Conservation (phyloP, 179 eudicot genomes). For the Actinidia polygama region DNA sequence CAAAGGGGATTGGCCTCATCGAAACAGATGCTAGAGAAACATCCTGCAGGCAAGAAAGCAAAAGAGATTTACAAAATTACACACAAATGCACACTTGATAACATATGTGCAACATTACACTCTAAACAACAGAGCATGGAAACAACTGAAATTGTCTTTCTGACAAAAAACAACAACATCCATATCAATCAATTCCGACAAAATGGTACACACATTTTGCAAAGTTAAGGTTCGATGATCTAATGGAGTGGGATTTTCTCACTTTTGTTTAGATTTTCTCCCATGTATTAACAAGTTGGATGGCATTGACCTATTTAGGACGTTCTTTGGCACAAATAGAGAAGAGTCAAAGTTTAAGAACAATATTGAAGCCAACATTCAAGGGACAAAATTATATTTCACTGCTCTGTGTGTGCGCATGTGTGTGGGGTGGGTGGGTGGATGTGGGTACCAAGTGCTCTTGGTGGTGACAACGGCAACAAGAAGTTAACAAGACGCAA, state of each 20-base stretch:
- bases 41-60: conserved; percentile 47
- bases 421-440: too few relatives aligned
- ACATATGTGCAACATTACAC: not conserved
- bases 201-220: not conserved
- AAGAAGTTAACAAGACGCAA: too few relatives aligned
- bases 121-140: too few relatives aligned
- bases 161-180: not conserved
- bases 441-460: too few relatives aligned
- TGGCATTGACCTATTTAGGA: too few relatives aligned
- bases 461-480: too few relatives aligned
- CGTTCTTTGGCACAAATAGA: not conserved
- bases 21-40: conserved; percentile 89
- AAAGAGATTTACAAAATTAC: conserved; percentile 8
- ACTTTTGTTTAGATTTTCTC: not conserved
- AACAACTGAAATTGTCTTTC: not conserved
- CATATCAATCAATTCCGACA: not conserved
- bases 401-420: too few relatives aligned
- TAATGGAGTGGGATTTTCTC: not conserved
- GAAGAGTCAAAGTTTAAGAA: too few relatives aligned
- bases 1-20: conserved; percentile 89
- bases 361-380: too few relatives aligned
- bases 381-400: too few relatives aligned
- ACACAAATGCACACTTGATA: not conserved
- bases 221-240: not conserved
- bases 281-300: not conserved